phyloP scores from a whole-genome alignment of 371 early-diverging fungal species.

The Haplosporangium sp. region DNA sequence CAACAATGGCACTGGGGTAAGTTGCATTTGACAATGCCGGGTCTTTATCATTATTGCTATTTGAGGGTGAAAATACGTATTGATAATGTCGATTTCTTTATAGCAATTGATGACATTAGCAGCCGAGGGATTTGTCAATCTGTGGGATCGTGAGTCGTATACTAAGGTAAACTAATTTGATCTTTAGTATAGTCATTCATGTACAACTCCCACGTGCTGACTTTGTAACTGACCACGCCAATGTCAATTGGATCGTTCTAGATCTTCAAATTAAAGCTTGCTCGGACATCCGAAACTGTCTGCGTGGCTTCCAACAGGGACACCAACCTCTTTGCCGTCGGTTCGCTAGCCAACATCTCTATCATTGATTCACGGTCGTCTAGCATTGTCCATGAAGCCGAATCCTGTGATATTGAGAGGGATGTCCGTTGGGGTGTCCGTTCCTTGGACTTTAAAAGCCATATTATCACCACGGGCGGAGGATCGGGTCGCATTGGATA shows the following conservation, averaged over 20 bases:
- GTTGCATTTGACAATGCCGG: too few species aligned
- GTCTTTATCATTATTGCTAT: background rate
- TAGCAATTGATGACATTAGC: conserved; percentile 52
- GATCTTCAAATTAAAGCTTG: conserved; percentile 53
- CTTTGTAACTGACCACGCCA: background rate
- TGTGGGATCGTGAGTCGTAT: conserved; percentile 59
- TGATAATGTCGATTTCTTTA: background rate
- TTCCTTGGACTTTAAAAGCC: conserved; percentile 61
- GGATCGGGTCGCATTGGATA: conserved; percentile 60
- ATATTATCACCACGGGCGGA: conserved; percentile 69
- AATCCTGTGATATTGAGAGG: conserved; percentile 72
- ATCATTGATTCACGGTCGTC: conserved; percentile 67
- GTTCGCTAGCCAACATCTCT: conserved; percentile 70
- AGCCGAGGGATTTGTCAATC: conserved; percentile 56
- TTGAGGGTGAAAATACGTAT: background rate
- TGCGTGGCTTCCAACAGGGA: conserved; percentile 59
- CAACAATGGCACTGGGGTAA: conserved; percentile 43
- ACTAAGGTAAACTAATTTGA: conserved; percentile 36
- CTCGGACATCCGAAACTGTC: conserved; percentile 63
- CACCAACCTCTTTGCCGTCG: conserved; percentile 64
- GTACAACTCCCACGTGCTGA: too few species aligned
- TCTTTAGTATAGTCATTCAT: conserved; percentile 47
- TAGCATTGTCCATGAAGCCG: conserved; percentile 57
- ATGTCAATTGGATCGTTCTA: background rate
- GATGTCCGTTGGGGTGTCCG: conserved; percentile 80